These are phyloP conservation scores for Boletus eberwhitei DNA, from an alignment of 768 basidiomycete genomes.

Conservation along the genomic window DNA sequence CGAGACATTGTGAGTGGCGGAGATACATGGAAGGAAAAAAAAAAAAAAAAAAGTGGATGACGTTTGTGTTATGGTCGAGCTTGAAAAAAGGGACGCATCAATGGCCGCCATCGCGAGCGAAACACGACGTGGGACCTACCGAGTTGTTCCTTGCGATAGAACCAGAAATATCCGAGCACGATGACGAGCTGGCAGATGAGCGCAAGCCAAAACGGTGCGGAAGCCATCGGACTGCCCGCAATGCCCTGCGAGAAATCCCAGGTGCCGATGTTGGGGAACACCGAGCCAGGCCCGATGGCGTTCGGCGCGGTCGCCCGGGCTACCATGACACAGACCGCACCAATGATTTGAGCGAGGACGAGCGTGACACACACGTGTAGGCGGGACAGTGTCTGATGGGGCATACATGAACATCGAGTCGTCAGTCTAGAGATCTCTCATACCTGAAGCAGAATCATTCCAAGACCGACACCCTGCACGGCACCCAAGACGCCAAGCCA, in stretches of 20 bases:
- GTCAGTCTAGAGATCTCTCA: not conserved
- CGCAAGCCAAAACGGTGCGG: slow-evolving; percentile 86
- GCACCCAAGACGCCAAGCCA: slow-evolving; percentile 96
- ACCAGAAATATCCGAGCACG: slow-evolving; percentile 92
- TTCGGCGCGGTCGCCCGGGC: slow-evolving; percentile 90
- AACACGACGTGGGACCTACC: slow-evolving; percentile 38
- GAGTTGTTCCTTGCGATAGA: slow-evolving; percentile 94
- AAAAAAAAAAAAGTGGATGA: not conserved
- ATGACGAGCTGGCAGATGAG: slow-evolving; percentile 77
- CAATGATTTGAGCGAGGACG: slow-evolving; percentile 86
- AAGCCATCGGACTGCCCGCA: slow-evolving; percentile 74
- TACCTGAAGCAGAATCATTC: slow-evolving; percentile 81
- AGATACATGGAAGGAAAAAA: not conserved
- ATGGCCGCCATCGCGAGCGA: not conserved
- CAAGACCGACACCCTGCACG: slow-evolving; percentile 90
- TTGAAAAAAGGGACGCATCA: not conserved
- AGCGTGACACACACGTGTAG: slow-evolving; percentile 93
- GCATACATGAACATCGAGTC: not conserved
- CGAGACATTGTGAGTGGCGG: not conserved
- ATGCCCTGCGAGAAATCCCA: slow-evolving; percentile 84
- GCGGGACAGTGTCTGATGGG: slow-evolving; percentile 71
- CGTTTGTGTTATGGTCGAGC: slow-evolving; percentile 11
- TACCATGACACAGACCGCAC: slow-evolving; percentile 87
- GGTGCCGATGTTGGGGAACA: slow-evolving; percentile 88
- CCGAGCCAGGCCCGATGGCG: slow-evolving; percentile 80